Evolutionary conservation across 257 asterid genomes (phyloP).

Genomic region (Fraxinus quadrangulata): DNA sequence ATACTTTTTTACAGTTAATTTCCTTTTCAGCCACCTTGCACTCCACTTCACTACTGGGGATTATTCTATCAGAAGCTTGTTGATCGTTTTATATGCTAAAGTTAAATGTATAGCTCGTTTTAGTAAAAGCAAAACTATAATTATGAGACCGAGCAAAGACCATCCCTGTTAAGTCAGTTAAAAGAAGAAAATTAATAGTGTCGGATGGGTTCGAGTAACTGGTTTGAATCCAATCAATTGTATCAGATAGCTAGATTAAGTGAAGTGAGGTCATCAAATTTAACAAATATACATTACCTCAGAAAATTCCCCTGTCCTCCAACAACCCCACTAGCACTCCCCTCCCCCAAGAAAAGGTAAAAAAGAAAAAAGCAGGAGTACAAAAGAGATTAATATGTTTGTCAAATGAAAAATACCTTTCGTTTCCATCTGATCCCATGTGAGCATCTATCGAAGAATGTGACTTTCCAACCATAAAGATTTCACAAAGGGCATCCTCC

Average conservation of each 20-base stretch:
- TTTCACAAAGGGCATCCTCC: conserved; percentile 27
- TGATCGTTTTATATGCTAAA: not conserved
- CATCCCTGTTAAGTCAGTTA: not conserved
- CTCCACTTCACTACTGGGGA: not conserved
- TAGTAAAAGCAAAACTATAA: not conserved
- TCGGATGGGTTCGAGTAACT: too few relatives aligned
- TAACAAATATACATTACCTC: not conserved
- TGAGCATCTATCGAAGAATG: conserved; percentile 36
- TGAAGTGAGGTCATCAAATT: not conserved
- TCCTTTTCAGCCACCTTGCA: not conserved
- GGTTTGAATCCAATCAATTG: too few relatives aligned
- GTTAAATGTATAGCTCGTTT: not conserved
- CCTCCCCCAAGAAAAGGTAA: not conserved
- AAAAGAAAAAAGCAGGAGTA: not conserved
- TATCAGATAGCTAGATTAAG: not conserved
- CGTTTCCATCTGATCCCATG: conserved; percentile 28
- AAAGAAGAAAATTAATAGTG: not conserved
- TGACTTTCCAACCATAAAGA: conserved; percentile 31
- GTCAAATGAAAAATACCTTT: not conserved
- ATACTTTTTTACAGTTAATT: not conserved
- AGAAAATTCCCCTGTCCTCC: not conserved
- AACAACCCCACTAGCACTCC: conserved; percentile 5
- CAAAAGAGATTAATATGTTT: not conserved
- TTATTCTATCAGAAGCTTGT: not conserved
- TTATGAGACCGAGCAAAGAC: not conserved